phyloP scores from a whole-genome alignment of 2,329 filamentous ascomycete species.

The Beauveria sp. region DNA sequence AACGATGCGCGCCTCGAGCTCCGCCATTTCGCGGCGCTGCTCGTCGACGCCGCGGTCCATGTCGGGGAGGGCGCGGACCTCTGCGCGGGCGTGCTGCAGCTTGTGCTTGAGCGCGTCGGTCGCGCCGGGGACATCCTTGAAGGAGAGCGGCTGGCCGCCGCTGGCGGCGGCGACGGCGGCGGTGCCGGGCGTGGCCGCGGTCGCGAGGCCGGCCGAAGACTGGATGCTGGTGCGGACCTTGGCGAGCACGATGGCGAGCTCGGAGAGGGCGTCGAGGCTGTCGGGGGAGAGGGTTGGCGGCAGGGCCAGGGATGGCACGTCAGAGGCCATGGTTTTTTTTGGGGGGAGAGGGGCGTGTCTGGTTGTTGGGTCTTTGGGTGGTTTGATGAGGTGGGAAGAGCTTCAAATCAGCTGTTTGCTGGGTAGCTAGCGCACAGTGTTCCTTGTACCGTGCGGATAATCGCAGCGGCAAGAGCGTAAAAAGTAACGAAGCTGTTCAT shows the following conservation, averaged over 20 bases:
- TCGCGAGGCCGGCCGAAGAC: conserved; percentile 31
- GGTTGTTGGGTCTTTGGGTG: background rate
- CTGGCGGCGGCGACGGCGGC: conserved; percentile 12
- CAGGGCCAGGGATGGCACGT: conserved; percentile 39
- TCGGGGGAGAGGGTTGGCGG: conserved; percentile 67
- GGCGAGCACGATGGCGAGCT: conserved; percentile 69
- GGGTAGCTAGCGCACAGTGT: background rate
- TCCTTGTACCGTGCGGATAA: background rate
- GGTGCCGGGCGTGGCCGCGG: conserved; percentile 28
- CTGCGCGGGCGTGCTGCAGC: conserved; percentile 67
- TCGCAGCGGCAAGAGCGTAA: too few species aligned
- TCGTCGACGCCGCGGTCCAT: conserved; percentile 58
- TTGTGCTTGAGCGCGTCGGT: conserved; percentile 75
- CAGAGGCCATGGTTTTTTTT: conserved; percentile 21
- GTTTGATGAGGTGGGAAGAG: background rate
- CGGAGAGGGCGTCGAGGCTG: conserved; percentile 76
- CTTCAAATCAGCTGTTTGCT: background rate
- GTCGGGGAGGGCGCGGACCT: conserved; percentile 60
- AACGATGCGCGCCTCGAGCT: conserved; percentile 56
- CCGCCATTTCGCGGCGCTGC: conserved; percentile 62
- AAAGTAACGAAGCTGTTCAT: background rate
- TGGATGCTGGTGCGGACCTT: conserved; percentile 54
- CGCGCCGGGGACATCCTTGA: conserved; percentile 72
- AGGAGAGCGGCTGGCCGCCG: conserved; percentile 34
- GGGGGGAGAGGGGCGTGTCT: background rate